These are phyloP conservation scores for Plectosphaerella cucumerina DNA, from an alignment of 2,329 filamentous ascomycete species.

Conservation along the genomic window DNA sequence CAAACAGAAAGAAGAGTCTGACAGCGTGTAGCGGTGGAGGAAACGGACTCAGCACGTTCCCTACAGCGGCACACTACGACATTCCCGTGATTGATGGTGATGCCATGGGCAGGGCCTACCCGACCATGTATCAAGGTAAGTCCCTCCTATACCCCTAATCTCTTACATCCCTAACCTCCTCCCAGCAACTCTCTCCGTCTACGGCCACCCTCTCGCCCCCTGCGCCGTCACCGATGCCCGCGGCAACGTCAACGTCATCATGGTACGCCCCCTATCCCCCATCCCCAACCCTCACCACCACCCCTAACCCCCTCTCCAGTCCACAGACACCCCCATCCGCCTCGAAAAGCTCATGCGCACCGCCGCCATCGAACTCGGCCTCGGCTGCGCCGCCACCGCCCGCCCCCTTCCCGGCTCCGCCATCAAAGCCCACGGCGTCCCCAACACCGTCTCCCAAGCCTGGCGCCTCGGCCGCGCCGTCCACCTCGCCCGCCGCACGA, in stretches of 20 bases:
- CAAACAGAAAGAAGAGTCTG: slow-evolving; percentile 1
- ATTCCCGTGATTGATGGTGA: slow-evolving; percentile 32
- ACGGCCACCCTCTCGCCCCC: slow-evolving; percentile 29
- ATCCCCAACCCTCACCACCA: too few relatives aligned
- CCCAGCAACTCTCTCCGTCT: slow-evolving; percentile 31
- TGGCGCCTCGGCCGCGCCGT: slow-evolving; percentile 29
- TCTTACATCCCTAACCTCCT: background rate
- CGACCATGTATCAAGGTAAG: slow-evolving; percentile 30
- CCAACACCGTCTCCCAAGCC: slow-evolving; percentile 26
- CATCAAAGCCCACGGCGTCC: slow-evolving; percentile 27
- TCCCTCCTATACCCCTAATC: fast-evolving
- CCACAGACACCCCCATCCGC: slow-evolving; percentile 25
- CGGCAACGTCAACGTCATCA: slow-evolving; percentile 28
- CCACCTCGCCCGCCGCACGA: slow-evolving; percentile 21
- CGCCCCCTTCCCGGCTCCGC: slow-evolving; percentile 26
- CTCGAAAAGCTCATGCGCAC: slow-evolving; percentile 30
- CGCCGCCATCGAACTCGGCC: slow-evolving; percentile 31
- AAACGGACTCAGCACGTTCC: slow-evolving; percentile 31
- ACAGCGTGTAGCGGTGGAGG: slow-evolving; percentile 25
- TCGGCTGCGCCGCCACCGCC: slow-evolving; percentile 29
- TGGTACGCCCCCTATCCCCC: slow-evolving; percentile 17
- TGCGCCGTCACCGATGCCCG: slow-evolving; percentile 31
- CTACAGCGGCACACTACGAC: slow-evolving; percentile 26
- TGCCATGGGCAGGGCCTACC: slow-evolving; percentile 33
- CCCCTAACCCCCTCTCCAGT: slow-evolving; percentile 15